These are phyloP conservation scores for Xylaria sp. DNA, from an alignment of 2,329 filamentous ascomycete genomes.

Conservation along the genomic window DNA sequence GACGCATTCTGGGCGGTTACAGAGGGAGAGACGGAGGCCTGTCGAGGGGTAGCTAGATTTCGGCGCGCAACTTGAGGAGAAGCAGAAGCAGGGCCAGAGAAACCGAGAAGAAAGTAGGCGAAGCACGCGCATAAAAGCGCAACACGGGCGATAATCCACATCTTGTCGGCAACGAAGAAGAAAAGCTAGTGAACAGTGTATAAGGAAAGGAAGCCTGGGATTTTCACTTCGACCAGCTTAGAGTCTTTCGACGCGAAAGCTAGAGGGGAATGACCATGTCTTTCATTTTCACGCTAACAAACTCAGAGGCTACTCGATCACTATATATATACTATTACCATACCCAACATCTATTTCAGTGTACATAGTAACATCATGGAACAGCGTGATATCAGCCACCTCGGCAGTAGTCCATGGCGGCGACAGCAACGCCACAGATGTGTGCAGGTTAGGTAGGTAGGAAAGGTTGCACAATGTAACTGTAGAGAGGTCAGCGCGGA, in stretches of 20 bases:
- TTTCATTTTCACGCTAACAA: not conserved
- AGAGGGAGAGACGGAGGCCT: slow-evolving; percentile 10
- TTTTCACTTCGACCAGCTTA: slow-evolving; percentile 7
- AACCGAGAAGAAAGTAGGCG: slow-evolving; percentile 1
- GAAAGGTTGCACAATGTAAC: slow-evolving; percentile 17
- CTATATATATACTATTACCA: slow-evolving; percentile 14
- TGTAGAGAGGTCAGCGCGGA: too few species aligned
- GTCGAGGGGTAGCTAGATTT: not conserved
- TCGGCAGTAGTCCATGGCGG: not conserved
- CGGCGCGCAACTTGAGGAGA: not conserved
- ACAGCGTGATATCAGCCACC: not conserved
- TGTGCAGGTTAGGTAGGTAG: too few species aligned
- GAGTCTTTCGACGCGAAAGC: not conserved
- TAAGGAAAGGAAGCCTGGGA: not conserved
- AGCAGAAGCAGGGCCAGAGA: slow-evolving; percentile 1
- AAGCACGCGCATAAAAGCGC: slow-evolving; percentile 15
- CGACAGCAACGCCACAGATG: not conserved
- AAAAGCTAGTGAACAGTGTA: not conserved
- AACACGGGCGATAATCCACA: slow-evolving; percentile 5
- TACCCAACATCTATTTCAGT: not conserved
- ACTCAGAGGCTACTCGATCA: not conserved
- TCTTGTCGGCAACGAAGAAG: slow-evolving; percentile 1
- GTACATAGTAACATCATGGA: not conserved
- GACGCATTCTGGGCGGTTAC: slow-evolving; percentile 19
- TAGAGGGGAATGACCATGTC: not conserved